Evolutionary conservation across 2,329 filamentous ascomycete species (phyloP), one percentile per base, ranked within the genome.

Genomic region (Microascus cirrosus): DNA sequence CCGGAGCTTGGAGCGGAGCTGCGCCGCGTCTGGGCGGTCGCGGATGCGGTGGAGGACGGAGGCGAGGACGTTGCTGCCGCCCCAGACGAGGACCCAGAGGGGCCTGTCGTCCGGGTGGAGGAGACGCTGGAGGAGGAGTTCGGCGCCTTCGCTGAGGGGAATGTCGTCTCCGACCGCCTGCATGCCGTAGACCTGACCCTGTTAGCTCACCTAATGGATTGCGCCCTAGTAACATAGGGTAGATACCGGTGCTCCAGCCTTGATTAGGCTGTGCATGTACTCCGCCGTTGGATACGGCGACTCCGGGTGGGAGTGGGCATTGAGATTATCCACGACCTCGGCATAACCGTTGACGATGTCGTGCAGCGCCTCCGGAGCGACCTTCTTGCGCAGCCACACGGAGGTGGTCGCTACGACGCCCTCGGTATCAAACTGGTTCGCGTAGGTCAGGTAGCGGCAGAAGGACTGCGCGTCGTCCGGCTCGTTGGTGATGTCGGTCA

Each of bases 61-160:
- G 3, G 78, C 79, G 4, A 82, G 72, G 1, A 75, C 73, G 59
- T 80, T 81, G 28, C 75, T 73, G 18, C 79, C 79, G 13, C 78
- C 78, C 79, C 78, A 82, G 62, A 70, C 70, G 1, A 80, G 70
- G 5, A 81, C 67, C 76, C 77, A 82, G 4, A 82, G 70, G 3
- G 77, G 76, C n/a, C n/a, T n/a, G 1, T 78, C 62, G 3, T 61
- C 52, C 7, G 60, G 57, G 5, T 63, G 57, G 2, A 59, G 59
- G 50, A 71, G 54, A 3, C 66, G 60, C 52, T 68, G 59, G 3
- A 71, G 69, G 5, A 82, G 73, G 1, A 78, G 66, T 55, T 76
- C 63, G 8, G 68, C 72, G 18, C 77, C 78, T 34, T 70, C 66
- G 52, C 66, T 70, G 2, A 70, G 63, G 65, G 65, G 2, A 72